Percentiles rank a stretch among this genome's conserved stretches.
Evolutionary conservation across 352 stramenopile species (phyloP).

Genomic region (Blastocystis sp.): DNA sequence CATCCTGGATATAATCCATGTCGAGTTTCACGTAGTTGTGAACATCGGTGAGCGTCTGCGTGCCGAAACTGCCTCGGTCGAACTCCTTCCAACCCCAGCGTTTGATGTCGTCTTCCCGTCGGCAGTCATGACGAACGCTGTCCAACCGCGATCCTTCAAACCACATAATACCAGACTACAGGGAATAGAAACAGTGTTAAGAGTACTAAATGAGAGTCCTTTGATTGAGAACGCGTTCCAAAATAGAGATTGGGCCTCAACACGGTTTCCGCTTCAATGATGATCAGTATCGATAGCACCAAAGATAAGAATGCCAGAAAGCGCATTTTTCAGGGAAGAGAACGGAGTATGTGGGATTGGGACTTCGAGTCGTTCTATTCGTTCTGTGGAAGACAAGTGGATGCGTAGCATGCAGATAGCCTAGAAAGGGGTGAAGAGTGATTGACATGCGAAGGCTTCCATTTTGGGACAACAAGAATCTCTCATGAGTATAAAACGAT

Average conservation of each 20-base stretch:
- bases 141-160: conserved; percentile 52
- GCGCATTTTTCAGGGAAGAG: too few relatives aligned
- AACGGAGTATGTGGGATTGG: too few relatives aligned
- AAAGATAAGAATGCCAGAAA: background rate
- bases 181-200: background rate
- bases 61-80: conserved; percentile 25
- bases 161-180: conserved; percentile 61
- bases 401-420: too few relatives aligned
- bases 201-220: conserved; percentile 31
- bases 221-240: conserved; percentile 23
- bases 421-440: too few relatives aligned
- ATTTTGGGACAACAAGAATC: too few relatives aligned
- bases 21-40: conserved; percentile 29
- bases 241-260: conserved; percentile 49
- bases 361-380: too few relatives aligned
- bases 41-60: conserved; percentile 36
- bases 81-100: conserved; percentile 38
- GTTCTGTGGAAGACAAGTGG: too few relatives aligned
- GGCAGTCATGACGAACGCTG: conserved; percentile 59
- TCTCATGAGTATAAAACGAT: too few relatives aligned
- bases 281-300: background rate
- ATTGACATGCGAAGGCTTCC: too few relatives aligned
- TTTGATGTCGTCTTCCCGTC: conserved; percentile 44
- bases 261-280: background rate
- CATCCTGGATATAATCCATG: conserved; percentile 48